Percentiles rank a stretch among this genome's conserved stretches.
phyloP scores from a whole-genome alignment of 768 basidiomycete genomes.

The Podaxis sp. region DNA sequence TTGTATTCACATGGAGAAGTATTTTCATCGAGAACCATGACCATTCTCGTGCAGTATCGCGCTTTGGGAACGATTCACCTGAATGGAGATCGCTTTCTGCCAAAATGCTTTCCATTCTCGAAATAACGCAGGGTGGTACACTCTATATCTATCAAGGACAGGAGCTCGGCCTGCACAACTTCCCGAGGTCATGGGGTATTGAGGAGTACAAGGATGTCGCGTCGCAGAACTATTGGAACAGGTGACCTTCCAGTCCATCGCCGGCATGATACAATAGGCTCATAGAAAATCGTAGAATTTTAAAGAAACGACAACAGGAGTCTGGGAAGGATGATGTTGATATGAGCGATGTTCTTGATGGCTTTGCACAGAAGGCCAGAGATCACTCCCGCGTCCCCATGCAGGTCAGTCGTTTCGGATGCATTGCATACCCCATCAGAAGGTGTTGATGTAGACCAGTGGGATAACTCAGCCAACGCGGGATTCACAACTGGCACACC shows the following conservation, averaged over 20 bases:
- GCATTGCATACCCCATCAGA: background rate
- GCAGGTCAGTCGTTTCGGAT: conserved; percentile 41
- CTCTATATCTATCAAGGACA: conserved; percentile 75
- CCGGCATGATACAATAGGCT: background rate
- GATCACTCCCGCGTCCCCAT: conserved; percentile 73
- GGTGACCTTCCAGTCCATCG: conserved; percentile 32
- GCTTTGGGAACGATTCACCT: conserved; percentile 61
- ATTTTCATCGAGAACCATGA: conserved; percentile 73
- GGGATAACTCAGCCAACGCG: conserved; percentile 51
- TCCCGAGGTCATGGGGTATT: conserved; percentile 60
- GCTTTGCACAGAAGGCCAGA: conserved; percentile 59
- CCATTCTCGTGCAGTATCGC: conserved; percentile 59
- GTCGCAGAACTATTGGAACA: conserved; percentile 54
- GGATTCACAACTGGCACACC: conserved; percentile 67
- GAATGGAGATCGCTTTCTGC: conserved; percentile 57
- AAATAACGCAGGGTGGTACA: conserved; percentile 63
- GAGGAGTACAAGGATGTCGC: conserved; percentile 75
- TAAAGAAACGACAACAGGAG: conserved; percentile 34
- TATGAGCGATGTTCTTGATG: conserved; percentile 59
- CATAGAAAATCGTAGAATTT: conserved; percentile 27
- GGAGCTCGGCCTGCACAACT: conserved; percentile 68
- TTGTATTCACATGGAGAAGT: conserved; percentile 27
- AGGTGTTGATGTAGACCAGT: conserved; percentile 33
- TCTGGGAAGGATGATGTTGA: conserved; percentile 43
- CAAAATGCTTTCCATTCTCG: conserved; percentile 62